Evolutionary conservation across 139 green algal genomes (phyloP), one percentile per base, ranked within the genome.

Genomic region (Medakamo hakoo): DNA sequence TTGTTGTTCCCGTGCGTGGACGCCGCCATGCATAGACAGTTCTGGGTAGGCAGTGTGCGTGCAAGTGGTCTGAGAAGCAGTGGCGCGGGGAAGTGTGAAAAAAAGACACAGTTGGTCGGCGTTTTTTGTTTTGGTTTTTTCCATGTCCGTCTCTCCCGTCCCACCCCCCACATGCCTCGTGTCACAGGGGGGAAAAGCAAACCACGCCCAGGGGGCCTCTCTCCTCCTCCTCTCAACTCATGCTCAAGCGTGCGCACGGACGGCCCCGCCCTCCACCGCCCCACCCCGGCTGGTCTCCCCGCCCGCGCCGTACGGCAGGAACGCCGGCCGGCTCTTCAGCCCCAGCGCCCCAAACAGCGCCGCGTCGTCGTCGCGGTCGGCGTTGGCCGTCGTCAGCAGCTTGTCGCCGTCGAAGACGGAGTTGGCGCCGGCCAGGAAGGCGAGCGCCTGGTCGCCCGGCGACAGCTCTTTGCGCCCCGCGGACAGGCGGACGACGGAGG

Each of bases 381-480:
- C 93, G 82, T 99, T 99, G 57, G 86, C 72, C 0, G 93, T 99
- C 22, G 93, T 99, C 3, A 99, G 81, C 59, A 99, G 87, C 80
- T 91, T 94, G 80, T 99, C 92, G 28, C 93, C 93, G 49, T 92
- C 88, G 73, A 99, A 99, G 64, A 99, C 95, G 63, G 74, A 89
- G 83, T 99, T 99, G 56, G 93, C 93, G 22, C 93, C 93, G 1
- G 93, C 89, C 76, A 99, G 68, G 78, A 99, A 99, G 64, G 84
- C 92, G 55, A 99, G 70, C 24, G 89, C 92, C 80, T 96, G 83
- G 67, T 86, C 80, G 3, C 65, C 65, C 3, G 71, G 68, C 27
- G 67, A 66, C 20, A 85, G 69, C 56, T 76, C 78, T 18, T 88
- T 65, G 52, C 86, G 73, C 22, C 86, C 92, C 0, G 93, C 93